A percentile compares a stretch with the other conserved stretches of the same genome.
Conservation (phyloP, 768 basidiomycete genomes). For the Chalciporus piperatus region DNA sequence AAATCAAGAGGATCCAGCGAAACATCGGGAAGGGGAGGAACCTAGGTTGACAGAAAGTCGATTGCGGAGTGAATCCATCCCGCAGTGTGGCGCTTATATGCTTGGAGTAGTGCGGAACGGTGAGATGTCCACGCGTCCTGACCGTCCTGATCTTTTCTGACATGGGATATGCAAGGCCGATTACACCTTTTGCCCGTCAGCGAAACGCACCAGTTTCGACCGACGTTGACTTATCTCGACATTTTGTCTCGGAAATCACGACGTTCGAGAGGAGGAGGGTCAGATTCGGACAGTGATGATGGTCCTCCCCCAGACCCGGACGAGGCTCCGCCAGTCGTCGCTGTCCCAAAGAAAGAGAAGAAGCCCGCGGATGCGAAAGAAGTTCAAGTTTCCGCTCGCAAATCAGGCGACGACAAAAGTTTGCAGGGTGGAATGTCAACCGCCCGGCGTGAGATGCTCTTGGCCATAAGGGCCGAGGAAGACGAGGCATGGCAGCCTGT, state of each 20-base stretch:
- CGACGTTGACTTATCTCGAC: constrained; percentile 80
- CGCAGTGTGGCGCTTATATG: constrained; percentile 64
- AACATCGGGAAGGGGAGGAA: constrained; percentile 49
- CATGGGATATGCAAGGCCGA: constrained; percentile 43
- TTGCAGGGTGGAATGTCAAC: constrained; percentile 65
- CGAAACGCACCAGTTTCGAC: constrained; percentile 79
- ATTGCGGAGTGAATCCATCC: constrained; percentile 68
- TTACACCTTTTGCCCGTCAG: constrained; percentile 76
- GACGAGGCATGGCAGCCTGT: constrained; percentile 75
- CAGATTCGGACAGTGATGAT: constrained; percentile 73
- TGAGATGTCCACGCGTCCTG: constrained; percentile 28
- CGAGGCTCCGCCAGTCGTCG: constrained; percentile 48
- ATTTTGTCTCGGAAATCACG: constrained; percentile 61
- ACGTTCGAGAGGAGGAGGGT: constrained; percentile 45
- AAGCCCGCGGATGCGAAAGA: constrained; percentile 62
- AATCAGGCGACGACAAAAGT: constrained; percentile 59
- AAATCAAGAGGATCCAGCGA: constrained; percentile 57
- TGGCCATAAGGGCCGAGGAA: constrained; percentile 69
- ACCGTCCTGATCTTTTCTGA: constrained; percentile 9
- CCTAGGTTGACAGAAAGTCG: constrained; percentile 68
- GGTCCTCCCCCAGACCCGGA: constrained; percentile 81
- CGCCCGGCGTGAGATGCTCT: constrained; percentile 74
- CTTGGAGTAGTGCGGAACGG: constrained; percentile 76
- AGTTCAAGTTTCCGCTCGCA: constrained; percentile 73
- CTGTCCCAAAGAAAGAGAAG: constrained; percentile 54